These are phyloP conservation scores for Luzula sylvatica DNA, from an alignment of 176 grass and related monocot genomes.

Conservation along the genomic window DNA sequence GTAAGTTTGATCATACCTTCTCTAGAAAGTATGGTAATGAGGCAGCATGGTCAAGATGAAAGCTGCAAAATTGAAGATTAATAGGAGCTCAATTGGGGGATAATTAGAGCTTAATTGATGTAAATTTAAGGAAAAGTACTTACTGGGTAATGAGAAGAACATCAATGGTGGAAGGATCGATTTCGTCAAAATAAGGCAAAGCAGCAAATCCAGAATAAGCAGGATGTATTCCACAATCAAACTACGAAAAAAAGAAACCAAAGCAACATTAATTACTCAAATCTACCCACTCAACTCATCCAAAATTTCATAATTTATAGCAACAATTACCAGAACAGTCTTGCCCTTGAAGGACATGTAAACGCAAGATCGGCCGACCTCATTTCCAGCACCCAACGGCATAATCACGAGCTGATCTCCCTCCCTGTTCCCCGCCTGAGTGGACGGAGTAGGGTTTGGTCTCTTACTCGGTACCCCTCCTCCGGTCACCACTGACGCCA, in stretches of 20 bases:
- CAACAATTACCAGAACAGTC: conserved; percentile 49
- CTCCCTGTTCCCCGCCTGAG: conserved; percentile 27
- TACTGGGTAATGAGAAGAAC: conserved; percentile 94
- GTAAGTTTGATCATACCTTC: conserved; percentile 51
- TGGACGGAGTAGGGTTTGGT: conserved; percentile 7
- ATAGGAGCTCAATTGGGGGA: neutral
- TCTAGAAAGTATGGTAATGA: conserved; percentile 89
- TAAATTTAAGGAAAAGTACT: neutral
- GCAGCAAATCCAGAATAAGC: conserved; percentile 80
- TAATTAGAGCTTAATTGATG: neutral
- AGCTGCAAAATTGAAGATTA: conserved; percentile 26
- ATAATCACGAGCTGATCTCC: conserved; percentile 62
- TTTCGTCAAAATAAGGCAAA: conserved; percentile 93
- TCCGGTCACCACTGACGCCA: conserved; percentile 22
- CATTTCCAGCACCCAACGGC: conserved; percentile 80
- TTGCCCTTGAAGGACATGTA: conserved; percentile 94
- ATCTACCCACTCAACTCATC: too few species aligned
- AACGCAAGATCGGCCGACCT: conserved; percentile 95
- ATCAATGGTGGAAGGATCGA: conserved; percentile 84
- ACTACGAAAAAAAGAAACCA: conserved; percentile 23
- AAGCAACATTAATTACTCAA: neutral
- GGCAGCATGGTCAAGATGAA: conserved; percentile 96
- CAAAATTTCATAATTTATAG: too few species aligned
- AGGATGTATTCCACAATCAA: conserved; percentile 96
- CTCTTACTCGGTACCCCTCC: neutral